These are phyloP conservation scores for Magnolia officinalis DNA, from an alignment of 164 flowering plant genomes.

Conservation along the genomic window DNA sequence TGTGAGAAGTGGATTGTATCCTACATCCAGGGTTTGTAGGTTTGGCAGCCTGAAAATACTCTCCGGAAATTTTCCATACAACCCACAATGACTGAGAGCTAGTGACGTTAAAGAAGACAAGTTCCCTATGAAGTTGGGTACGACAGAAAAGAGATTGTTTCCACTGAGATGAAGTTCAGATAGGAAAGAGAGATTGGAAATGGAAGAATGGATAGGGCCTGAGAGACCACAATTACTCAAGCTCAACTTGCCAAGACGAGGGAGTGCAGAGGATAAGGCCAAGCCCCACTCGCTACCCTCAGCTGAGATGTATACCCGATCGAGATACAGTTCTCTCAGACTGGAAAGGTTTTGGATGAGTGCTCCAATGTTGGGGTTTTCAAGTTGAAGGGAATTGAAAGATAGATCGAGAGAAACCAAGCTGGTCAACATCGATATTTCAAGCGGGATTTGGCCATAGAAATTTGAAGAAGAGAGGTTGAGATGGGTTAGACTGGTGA, in stretches of 20 bases:
- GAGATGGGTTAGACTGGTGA: background rate
- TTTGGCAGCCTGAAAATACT: constrained; percentile 21
- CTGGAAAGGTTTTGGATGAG: constrained; percentile 23
- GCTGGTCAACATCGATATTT: constrained; percentile 24
- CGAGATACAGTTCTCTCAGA: constrained; percentile 29
- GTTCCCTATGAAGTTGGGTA: constrained; percentile 29
- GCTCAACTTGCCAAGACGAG: constrained; percentile 26
- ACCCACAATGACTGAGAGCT: constrained; percentile 17
- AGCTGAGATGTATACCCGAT: constrained; percentile 29
- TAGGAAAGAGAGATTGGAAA: constrained; percentile 19
- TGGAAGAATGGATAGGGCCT: constrained; percentile 29
- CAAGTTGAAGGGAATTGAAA: constrained; percentile 9
- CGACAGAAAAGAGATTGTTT: constrained; percentile 24
- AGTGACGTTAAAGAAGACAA: constrained; percentile 28
- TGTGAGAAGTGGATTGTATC: constrained; percentile 15
- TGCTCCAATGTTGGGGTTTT: constrained; percentile 22
- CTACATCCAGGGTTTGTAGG: constrained; percentile 23
- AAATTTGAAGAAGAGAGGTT: background rate
- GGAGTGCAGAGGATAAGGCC: constrained; percentile 30
- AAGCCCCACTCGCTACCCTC: constrained; percentile 26
- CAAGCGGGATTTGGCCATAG: constrained; percentile 20
- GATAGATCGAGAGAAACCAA: constrained; percentile 29
- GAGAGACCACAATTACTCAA: constrained; percentile 23
- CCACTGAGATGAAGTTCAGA: constrained; percentile 17
- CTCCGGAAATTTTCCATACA: constrained; percentile 28